Evolutionary conservation across 1,284 basidiomycete species (phyloP), one percentile per base, ranked within the genome.

Genomic region (Vanrija sp.): DNA sequence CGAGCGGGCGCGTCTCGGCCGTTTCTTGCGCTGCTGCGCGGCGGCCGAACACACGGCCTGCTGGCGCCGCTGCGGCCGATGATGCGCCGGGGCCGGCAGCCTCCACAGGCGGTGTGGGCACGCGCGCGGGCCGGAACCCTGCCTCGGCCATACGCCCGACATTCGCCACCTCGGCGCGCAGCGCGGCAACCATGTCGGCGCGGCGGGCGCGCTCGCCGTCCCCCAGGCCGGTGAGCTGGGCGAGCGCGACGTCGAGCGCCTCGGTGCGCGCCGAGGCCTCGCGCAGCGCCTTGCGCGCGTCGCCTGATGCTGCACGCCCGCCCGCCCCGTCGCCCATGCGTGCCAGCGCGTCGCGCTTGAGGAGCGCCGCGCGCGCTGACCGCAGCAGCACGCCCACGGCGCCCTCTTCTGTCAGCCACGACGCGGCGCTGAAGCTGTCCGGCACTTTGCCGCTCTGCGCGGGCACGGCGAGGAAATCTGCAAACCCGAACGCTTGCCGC

Each of bases 381-480:
- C 91, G 85, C 46, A 91, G 80, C 44, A 85, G 81, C n/a, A 82
- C 79, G 68, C 88, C 85, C 10, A 93, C 76, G 48, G 86, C 85
- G 49, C 83, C 76, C 66, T 92, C 88, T 72, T 93, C 91, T 60
- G 91, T 86, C 19, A 94, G 80, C 91, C 91, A 94, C 39, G 86
- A 65, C 49, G 86, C 78, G 1, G 84, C 82, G 0, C 88, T 88
- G 77, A 87, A 89, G 82, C 80, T 28, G 73, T 68, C 8, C 73
- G 52, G 52, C 49, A 47, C 62, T 34, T 49, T 51, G 19, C 38
- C 46, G 6, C 55, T 51, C 7, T 57, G 58, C 6, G 55, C 44
- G 2, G 91, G 91, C 40, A 94, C 82, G 42, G 89, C 87, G 46
- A 97, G 82, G 71, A 98, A 98, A 57, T 88, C 85, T 61, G 84